Base-by-base conservation (phyloP, 2,329 filamentous ascomycete genomes). In the Magnaporthiopsis poae region DNA sequence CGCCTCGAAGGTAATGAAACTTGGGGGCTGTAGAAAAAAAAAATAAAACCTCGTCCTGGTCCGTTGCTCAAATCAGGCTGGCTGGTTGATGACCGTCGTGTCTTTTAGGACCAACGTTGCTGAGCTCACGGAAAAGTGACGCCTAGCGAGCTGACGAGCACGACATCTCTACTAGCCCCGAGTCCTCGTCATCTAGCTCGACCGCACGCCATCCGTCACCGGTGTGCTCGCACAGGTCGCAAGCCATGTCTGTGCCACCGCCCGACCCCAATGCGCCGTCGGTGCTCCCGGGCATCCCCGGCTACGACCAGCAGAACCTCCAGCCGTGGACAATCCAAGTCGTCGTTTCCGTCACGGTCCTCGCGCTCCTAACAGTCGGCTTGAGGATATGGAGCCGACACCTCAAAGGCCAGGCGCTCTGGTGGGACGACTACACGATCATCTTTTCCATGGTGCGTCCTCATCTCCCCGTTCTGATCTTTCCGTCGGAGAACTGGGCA, bases 381-480 rank as follows among this genome's bases (percentile, higher is more conserved):
- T 71, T 82, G 18, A 76, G 81, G 2, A 64, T 82, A 5, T 66
- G 77, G 35, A 78, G 78, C 66, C 78, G 80, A 13, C 74, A 75
- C 63, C 71, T 80, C 61, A 80, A 79, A 62, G 76, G 72, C 2
- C 80, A 81, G 66, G 71, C 72, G 67, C 70, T 82, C 5, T 82
- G 81, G 81, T 82, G 80, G 81, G 81, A 83, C 72, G 81, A 83
- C 70, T 82, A 76, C 71, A 75, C 81, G 71, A 80, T 83, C 66
- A 67, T 82, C 0, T 81, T 78, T 64, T 82, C 81, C 0, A 79
- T 80, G 80, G 80, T 82, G 70, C 61, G 73, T 70, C 65, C 39
- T 3, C 63, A 13, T 25, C 36, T 27, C n/a, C 31, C 36, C 56
- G 9, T 56, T 11, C 8, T 11, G 18, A n/a, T 25, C 8, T 21